Evolutionary conservation across 2,329 filamentous ascomycete genomes (phyloP).

Genomic region (Diaporthe aspalathi): DNA sequence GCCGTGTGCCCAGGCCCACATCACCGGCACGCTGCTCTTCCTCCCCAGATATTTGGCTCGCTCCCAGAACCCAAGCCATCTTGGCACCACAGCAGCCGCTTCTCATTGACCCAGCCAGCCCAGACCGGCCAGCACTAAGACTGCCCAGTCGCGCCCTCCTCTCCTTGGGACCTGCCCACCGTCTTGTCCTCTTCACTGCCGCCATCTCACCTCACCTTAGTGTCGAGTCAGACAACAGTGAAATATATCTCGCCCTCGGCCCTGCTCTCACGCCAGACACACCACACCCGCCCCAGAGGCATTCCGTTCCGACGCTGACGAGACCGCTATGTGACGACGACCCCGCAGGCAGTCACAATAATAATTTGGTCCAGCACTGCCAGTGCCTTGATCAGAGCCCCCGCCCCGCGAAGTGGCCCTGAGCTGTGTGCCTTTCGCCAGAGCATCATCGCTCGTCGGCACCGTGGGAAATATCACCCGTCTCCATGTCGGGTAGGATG

Average conservation of each 20-base stretch:
- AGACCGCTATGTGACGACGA: conserved; percentile 24
- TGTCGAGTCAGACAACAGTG: conserved; percentile 1
- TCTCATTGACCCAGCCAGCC: conserved; percentile 6
- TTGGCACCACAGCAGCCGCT: conserved; percentile 24
- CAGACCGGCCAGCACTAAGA: conserved; percentile 1
- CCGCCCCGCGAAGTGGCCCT: not conserved
- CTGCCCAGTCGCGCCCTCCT: conserved; percentile 27
- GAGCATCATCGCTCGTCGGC: not conserved
- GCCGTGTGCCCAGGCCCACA: conserved; percentile 25
- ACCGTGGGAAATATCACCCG: conserved; percentile 53
- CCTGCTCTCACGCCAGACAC: not conserved
- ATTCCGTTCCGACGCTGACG: not conserved
- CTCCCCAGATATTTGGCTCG: conserved; percentile 23
- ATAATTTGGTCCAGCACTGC: conserved; percentile 13
- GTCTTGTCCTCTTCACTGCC: conserved; percentile 16
- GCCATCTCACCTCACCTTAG: not conserved
- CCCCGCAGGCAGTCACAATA: not conserved
- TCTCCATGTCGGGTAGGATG: conserved; percentile 49
- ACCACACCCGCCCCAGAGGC: not conserved
- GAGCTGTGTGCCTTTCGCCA: not conserved
- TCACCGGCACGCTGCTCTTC: conserved; percentile 23
- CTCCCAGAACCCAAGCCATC: conserved; percentile 23
- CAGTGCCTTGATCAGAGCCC: conserved; percentile 22
- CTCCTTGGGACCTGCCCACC: conserved; percentile 19
- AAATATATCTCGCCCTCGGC: not conserved